Evolutionary conservation across 2,329 filamentous ascomycete genomes (phyloP).

Genomic region (Xylariaceae sp.): DNA sequence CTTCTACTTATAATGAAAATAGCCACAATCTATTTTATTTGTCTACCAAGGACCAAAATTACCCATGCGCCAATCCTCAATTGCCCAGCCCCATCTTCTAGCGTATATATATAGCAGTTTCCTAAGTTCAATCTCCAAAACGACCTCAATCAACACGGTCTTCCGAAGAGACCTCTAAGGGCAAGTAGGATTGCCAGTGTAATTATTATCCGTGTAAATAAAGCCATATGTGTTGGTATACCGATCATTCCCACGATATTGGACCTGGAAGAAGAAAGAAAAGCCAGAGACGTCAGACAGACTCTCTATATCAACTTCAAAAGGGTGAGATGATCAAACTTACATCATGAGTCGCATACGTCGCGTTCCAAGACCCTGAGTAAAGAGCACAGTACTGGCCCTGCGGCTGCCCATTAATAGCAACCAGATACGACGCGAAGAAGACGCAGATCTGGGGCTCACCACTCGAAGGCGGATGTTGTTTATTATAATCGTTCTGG

Average conservation of each 20-base stretch:
- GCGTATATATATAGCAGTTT: too few relatives aligned
- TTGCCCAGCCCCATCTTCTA: too few relatives aligned
- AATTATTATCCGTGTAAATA: conserved; percentile 11
- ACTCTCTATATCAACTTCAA: not conserved
- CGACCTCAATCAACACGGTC: too few relatives aligned
- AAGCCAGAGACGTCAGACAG: not conserved
- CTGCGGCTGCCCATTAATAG: conserved; percentile 33
- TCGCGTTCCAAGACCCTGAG: conserved; percentile 27
- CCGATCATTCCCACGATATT: conserved; percentile 18
- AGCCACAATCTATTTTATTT: too few relatives aligned
- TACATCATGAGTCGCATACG: conserved; percentile 25
- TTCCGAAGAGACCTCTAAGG: too few relatives aligned
- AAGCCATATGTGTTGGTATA: conserved; percentile 19
- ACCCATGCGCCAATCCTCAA: too few relatives aligned
- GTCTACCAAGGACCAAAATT: too few relatives aligned
- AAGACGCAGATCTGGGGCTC: conserved; percentile 28
- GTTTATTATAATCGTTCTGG: conserved; percentile 26
- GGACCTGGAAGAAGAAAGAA: conserved; percentile 17
- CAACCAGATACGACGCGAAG: conserved; percentile 37
- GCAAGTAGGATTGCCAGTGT: conserved; percentile 4
- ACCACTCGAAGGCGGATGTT: conserved; percentile 20
- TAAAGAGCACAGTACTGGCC: conserved; percentile 39
- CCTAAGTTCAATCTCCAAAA: too few relatives aligned
- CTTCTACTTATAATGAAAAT: too few relatives aligned
- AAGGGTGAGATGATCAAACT: conserved; percentile 10